A percentile compares a stretch with the other conserved stretches of the same genome.
These are phyloP conservation scores for Fraxinus anomala DNA, from an alignment of 257 asterid species.

Conservation along the genomic window DNA sequence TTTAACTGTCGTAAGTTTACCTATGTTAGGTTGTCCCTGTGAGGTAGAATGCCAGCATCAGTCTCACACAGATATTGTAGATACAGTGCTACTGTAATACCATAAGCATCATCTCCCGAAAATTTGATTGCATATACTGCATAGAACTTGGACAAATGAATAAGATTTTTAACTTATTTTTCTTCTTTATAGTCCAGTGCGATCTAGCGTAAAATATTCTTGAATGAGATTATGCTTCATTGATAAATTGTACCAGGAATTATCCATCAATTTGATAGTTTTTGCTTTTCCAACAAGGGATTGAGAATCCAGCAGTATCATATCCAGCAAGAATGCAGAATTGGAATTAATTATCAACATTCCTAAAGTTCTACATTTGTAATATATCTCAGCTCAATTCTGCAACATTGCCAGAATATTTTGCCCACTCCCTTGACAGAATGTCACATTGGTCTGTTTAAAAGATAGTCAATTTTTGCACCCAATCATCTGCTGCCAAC, in stretches of 20 bases:
- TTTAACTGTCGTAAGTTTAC: too few species aligned
- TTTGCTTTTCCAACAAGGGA: not conserved
- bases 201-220: not conserved
- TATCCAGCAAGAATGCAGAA: not conserved
- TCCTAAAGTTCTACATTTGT: not conserved
- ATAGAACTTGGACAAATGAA: not conserved
- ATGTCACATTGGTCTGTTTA: too few species aligned
- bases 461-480: too few species aligned
- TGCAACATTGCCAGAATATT: too few species aligned
- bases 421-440: too few species aligned
- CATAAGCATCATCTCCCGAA: conserved; percentile 32
- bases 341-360: not conserved
- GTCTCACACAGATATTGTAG: conserved; percentile 48
- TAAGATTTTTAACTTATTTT: not conserved
- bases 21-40: conserved; percentile 54
- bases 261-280: not conserved
- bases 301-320: not conserved
- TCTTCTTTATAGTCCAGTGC: not conserved
- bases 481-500: too few species aligned
- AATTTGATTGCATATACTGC: not conserved
- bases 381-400: too few species aligned
- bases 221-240: not conserved
- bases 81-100: conserved; percentile 52
- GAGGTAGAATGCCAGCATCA: conserved; percentile 62
- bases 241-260: not conserved